phyloP scores from a whole-genome alignment of 306 rosid genomes.

The Quercus suber region DNA sequence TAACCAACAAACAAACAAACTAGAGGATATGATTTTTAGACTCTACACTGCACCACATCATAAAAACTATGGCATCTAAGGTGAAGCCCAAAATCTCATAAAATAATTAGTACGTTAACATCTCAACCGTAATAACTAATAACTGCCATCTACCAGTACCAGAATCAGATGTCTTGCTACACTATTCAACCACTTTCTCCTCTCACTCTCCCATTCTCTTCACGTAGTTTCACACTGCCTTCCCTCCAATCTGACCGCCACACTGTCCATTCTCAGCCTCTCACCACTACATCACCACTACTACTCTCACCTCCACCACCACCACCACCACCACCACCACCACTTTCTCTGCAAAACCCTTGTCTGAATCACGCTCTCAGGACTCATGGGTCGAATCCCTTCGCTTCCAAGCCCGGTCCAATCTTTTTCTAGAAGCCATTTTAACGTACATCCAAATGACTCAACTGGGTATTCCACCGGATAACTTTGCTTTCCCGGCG shows the following conservation, averaged over 20 bases:
- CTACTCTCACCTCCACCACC: background rate
- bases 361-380: slow-evolving; percentile 34
- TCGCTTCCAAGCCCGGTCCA: slow-evolving; percentile 52
- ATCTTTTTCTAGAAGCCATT: slow-evolving; percentile 53
- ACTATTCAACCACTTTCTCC: slow-evolving; percentile 13
- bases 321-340: background rate
- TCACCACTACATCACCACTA: background rate
- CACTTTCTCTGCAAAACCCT: slow-evolving; percentile 1
- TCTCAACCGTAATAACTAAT: background rate
- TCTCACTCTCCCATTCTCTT: slow-evolving; percentile 4
- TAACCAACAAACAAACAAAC: no score
- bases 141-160: background rate
- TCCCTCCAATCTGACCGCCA: slow-evolving; percentile 31
- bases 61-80: no score
- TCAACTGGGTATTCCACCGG: slow-evolving; percentile 37
- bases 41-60: no score
- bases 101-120: background rate
- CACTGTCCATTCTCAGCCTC: slow-evolving; percentile 7
- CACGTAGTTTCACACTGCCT: slow-evolving; percentile 3
- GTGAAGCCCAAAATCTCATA: background rate
- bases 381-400: slow-evolving; percentile 59
- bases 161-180: slow-evolving; percentile 14
- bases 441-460: slow-evolving; percentile 50
- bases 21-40: no score
- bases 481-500: slow-evolving; percentile 84